Evolutionary conservation across 2,329 filamentous ascomycete genomes (phyloP).

Genomic region (Aspergillus ustus): DNA sequence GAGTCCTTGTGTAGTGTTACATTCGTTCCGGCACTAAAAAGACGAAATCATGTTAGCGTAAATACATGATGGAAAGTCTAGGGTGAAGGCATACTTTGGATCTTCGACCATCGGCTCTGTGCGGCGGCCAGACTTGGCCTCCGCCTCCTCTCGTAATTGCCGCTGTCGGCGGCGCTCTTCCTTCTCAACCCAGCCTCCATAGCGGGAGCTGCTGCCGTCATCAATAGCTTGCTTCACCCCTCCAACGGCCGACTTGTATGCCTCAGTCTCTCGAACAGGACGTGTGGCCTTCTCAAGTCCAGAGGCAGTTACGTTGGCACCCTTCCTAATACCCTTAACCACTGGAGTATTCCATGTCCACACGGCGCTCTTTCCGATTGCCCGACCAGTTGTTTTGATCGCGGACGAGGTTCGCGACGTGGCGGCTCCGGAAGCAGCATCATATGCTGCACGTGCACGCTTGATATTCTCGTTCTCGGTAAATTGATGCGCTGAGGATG

Average conservation of each 20-base stretch:
- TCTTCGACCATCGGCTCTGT: constrained; percentile 76
- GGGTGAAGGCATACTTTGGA: constrained; percentile 70
- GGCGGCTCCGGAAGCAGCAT: constrained; percentile 82
- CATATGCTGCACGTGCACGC: constrained; percentile 82
- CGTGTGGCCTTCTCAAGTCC: constrained; percentile 93
- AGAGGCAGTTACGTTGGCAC: constrained; percentile 81
- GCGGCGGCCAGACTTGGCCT: constrained; percentile 56
- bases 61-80: background rate
- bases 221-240: constrained; percentile 93
- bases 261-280: constrained; percentile 91
- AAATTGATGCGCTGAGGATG: constrained; percentile 86
- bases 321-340: constrained; percentile 87
- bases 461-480: constrained; percentile 90
- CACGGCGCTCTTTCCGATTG: constrained; percentile 84
- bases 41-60: constrained; percentile 34
- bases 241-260: constrained; percentile 67
- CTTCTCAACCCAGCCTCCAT: constrained; percentile 96
- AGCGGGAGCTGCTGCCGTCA: constrained; percentile 92
- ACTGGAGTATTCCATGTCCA: constrained; percentile 98
- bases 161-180: constrained; percentile 85
- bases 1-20: constrained; percentile 96
- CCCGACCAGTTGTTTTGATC: constrained; percentile 82
- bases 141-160: constrained; percentile 71
- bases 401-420: constrained; percentile 77
- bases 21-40: constrained; percentile 81